Evolutionary conservation across 768 basidiomycete species (phyloP), one percentile per base, ranked within the genome.

Genomic region (Xerocomellus dryophilus): DNA sequence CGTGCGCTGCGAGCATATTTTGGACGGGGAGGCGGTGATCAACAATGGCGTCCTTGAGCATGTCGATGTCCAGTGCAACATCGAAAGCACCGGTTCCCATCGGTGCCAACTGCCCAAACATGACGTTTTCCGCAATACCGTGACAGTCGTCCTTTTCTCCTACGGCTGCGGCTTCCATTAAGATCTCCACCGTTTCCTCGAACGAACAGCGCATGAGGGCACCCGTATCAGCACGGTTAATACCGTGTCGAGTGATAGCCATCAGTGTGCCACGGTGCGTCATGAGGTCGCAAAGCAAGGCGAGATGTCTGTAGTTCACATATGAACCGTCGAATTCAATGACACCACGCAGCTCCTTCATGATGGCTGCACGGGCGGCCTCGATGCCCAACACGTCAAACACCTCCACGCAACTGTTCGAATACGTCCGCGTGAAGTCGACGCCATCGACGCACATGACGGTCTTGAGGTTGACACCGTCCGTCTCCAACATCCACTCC

Each of bases 251-350:
- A 49, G 97, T 99, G 73, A 99, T 99, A 5, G 95, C 92, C 95
- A 98, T 98, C 45, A 99, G 80, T 3, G 81, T 69, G 25, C 97
- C 97, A 40, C 93, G 90, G 65, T 96, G 92, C 11, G 95, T 98
- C 97, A 99, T 99, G 50, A 98, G 77, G 71, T 99, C 96, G 72
- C 93, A 95, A 25, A 99, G 82, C n/a, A 99, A 78, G 2, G 93
- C 91, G 45, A 98, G 80, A 73, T 99, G 97, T 50, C 97, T 85
- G 73, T 95, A 98, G 74, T 99, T 98, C 78, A 99, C 97, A 65
- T 98, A 97, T 17, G 96, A 98, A 79, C 96, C 96, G 66, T 98
- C 96, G 76, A 98, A 98, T 73, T 98, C 95, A 73, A 99, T 97
- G 68, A 98, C 97, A 52, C 85, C 82, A 58, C 96, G 88, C 43